Evolutionary conservation across 768 basidiomycete species (phyloP), one percentile per base, ranked within the genome.

Genomic region (Serendipita sp.): DNA sequence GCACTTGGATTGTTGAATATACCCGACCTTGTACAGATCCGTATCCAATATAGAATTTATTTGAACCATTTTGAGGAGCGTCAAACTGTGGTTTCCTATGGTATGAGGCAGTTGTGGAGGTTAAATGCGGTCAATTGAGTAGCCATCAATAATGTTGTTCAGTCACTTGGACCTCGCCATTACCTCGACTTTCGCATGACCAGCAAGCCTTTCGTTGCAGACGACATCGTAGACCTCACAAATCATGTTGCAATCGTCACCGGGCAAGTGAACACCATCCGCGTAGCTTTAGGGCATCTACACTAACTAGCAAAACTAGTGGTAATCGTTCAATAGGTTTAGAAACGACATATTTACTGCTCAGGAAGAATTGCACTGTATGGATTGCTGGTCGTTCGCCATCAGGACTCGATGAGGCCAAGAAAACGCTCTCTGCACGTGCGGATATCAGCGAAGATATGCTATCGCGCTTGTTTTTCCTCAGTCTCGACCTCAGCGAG

Each of bases 1-100:
- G 52, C 64, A 44, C 34, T 15, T 3, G n/a, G 28, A 36, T 15
- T 11, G 30, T 4, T 23, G 4, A 54, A 3, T 15, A 28, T 48
- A 46, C 51, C 66, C 51, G 63, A 86, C 91, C 82, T 95, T 98
- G 83, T 97, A 97, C 35, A 95, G 75, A 74, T 97, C 95, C 0
- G 92, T 93, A 73, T 97, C 95, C 51, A 97, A 80, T 63, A 97
- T 77, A 15, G 91, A 93, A 34, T 23, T 30, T 4, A 60, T 60
- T 60, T 36, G 51, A 16, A 28, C 64, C 56, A 60, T 60, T 7
- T 51, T 51, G 7, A 41, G 38, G 38, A 41, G 13, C 13, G 38
- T 41, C 13, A 13, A 41, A 41, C 38, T 5, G 38, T 41, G 38
- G 38, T 41, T 23, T 23, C 23, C 23, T 23, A 23, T 23, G 23